Percentiles rank a stretch among this genome's conserved stretches.
phyloP scores from a whole-genome alignment of 2,329 filamentous ascomycete genomes.

The Fusarium denticulatum region DNA sequence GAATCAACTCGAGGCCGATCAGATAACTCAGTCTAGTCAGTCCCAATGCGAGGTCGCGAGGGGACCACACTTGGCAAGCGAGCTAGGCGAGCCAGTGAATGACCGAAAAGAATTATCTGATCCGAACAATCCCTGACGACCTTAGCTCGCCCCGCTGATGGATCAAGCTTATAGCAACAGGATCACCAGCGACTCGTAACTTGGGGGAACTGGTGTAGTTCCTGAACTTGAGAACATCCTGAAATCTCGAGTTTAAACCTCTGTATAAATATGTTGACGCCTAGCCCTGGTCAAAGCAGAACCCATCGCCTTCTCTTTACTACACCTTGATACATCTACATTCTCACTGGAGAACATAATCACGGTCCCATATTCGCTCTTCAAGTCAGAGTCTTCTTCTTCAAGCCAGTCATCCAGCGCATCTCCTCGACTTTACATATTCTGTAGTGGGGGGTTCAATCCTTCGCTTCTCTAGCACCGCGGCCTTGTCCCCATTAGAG shows the following conservation, averaged over 20 bases:
- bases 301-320: background rate
- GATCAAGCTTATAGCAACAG: background rate
- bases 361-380: background rate
- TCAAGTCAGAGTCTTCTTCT: background rate
- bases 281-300: background rate
- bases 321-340: background rate
- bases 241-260: background rate
- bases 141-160: background rate
- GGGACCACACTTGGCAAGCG: background rate
- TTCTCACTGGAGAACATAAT: background rate
- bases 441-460: background rate
- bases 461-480: constrained; percentile 18
- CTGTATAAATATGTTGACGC: background rate
- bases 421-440: background rate
- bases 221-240: background rate
- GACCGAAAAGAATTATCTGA: constrained; percentile 49
- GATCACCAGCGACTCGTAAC: background rate
- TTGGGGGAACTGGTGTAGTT: background rate
- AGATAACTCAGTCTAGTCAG: constrained; percentile 20
- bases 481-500: constrained; percentile 17
- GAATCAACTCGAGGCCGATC: constrained; percentile 15
- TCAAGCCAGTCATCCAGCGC: background rate
- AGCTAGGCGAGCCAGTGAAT: constrained; percentile 4
- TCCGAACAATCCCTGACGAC: constrained; percentile 41
- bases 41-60: background rate